Conservation (phyloP, 148 eudicot genomes). For the Cornus kousa region DNA sequence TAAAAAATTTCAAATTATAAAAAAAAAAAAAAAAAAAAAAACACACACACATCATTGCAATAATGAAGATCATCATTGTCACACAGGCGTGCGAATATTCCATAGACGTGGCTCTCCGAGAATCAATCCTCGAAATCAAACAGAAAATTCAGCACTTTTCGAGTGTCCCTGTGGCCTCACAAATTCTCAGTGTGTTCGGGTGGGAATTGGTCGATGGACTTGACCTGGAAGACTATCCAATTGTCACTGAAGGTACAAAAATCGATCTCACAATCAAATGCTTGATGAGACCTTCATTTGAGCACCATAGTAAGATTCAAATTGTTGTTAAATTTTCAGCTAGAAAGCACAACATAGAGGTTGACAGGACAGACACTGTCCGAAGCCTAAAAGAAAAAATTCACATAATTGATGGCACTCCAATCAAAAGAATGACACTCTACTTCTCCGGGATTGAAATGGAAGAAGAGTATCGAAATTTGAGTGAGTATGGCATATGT, state of each 20-base stretch:
- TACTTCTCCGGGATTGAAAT: slow-evolving; percentile 60
- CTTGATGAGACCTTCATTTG: slow-evolving; percentile 6
- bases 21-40: too few species aligned
- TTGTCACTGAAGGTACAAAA: slow-evolving; percentile 62
- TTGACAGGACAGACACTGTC: slow-evolving; percentile 69
- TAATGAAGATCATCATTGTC: slow-evolving; percentile 63
- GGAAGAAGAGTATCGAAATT: slow-evolving; percentile 60
- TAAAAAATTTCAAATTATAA: too few species aligned
- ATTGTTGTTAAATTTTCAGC: slow-evolving; percentile 60
- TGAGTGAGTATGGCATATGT: slow-evolving; percentile 58
- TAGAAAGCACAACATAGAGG: slow-evolving; percentile 48
- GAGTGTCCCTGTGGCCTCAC: slow-evolving; percentile 51
- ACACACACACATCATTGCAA: background rate
- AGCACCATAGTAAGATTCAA: slow-evolving; percentile 29
- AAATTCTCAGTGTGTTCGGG: slow-evolving; percentile 58
- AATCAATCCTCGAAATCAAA: slow-evolving; percentile 67
- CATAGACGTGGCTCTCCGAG: slow-evolving; percentile 53
- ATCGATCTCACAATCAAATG: slow-evolving; percentile 45
- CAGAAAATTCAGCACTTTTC: slow-evolving; percentile 44
- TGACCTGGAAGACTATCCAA: slow-evolving; percentile 78
- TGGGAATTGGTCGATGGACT: slow-evolving; percentile 77
- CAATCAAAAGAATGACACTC: slow-evolving; percentile 67
- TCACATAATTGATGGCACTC: slow-evolving; percentile 82
- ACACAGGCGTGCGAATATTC: slow-evolving; percentile 34
- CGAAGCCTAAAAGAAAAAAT: slow-evolving; percentile 85